Conservation (phyloP, 2,329 filamentous ascomycete species). For the Colletotrichum falcatum region DNA sequence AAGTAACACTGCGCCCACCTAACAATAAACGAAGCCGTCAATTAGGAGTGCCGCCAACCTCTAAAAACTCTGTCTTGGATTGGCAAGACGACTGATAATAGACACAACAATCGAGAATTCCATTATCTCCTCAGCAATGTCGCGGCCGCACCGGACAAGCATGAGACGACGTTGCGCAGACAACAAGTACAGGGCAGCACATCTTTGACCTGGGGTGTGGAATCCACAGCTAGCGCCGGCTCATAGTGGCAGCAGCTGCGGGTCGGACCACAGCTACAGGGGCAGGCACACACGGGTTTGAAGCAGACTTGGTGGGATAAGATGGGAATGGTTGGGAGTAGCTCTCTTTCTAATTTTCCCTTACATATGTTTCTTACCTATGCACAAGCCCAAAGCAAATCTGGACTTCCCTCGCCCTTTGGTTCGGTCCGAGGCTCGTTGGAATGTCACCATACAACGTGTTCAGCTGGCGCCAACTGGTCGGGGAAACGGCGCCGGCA, state of each 20-base stretch:
- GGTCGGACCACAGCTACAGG: slow-evolving; percentile 1
- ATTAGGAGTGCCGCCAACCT: too few species aligned
- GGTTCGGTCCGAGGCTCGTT: slow-evolving; percentile 20
- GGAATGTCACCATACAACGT: not conserved
- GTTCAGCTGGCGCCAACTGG: slow-evolving; percentile 26
- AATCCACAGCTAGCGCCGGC: slow-evolving; percentile 6
- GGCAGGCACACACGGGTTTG: not conserved
- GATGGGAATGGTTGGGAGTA: slow-evolving; percentile 20
- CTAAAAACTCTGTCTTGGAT: too few species aligned
- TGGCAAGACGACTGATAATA: too few species aligned
- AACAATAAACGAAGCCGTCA: too few species aligned
- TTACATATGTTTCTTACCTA: not conserved
- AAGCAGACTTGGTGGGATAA: slow-evolving; percentile 4
- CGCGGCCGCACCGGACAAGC: too few species aligned
- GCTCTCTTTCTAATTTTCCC: not conserved
- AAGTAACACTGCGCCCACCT: too few species aligned
- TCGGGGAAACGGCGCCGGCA: not conserved
- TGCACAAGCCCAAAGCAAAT: slow-evolving; percentile 5
- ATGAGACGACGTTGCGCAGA: not conserved
- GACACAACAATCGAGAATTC: too few species aligned
- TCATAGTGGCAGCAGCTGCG: not conserved
- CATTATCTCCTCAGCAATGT: too few species aligned
- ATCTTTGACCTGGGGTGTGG: too few species aligned
- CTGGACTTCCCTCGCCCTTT: slow-evolving; percentile 5
- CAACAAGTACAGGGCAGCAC: too few species aligned